A percentile compares a stretch with the other conserved stretches of the same genome.
phyloP scores from a whole-genome alignment of 768 basidiomycete species.

The Trichaptum fuscoviolaceum region DNA sequence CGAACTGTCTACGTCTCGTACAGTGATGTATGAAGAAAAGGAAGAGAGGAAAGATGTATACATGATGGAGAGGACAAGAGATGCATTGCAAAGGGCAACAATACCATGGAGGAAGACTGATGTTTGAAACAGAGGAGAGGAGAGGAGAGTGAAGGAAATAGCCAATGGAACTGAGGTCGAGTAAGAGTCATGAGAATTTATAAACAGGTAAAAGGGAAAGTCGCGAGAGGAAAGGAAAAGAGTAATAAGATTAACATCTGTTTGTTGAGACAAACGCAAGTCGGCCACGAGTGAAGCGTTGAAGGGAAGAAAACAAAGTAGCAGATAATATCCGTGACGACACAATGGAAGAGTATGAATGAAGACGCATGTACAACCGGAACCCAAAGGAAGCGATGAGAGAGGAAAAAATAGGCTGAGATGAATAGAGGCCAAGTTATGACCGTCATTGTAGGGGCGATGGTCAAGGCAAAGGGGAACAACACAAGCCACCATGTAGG shows the following conservation, averaged over 20 bases:
- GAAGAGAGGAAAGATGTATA: neutral
- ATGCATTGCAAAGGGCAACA: neutral
- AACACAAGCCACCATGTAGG: neutral
- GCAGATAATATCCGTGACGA: neutral
- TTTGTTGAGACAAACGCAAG: constrained; percentile 1
- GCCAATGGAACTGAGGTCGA: too few species aligned
- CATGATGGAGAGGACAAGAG: neutral
- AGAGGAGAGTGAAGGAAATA: constrained; percentile 14
- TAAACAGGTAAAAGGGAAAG: neutral
- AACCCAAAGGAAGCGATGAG: neutral
- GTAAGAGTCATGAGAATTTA: constrained; percentile 19
- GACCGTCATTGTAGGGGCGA: neutral
- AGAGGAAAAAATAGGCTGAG: neutral
- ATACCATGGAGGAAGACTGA: neutral
- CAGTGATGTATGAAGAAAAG: neutral
- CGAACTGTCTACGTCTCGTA: neutral
- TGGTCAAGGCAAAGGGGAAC: neutral
- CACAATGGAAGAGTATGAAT: neutral
- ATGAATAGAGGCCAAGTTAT: neutral
- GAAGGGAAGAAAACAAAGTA: constrained; percentile 11
- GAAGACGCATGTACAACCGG: neutral
- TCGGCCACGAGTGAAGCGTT: constrained; percentile 11
- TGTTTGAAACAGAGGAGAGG: constrained; percentile 32
- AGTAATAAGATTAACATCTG: constrained; percentile 17
- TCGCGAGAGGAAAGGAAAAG: constrained; percentile 1